phyloP scores from a whole-genome alignment of 495 filamentous ascomycete species.

The Penicillium cinerascens region DNA sequence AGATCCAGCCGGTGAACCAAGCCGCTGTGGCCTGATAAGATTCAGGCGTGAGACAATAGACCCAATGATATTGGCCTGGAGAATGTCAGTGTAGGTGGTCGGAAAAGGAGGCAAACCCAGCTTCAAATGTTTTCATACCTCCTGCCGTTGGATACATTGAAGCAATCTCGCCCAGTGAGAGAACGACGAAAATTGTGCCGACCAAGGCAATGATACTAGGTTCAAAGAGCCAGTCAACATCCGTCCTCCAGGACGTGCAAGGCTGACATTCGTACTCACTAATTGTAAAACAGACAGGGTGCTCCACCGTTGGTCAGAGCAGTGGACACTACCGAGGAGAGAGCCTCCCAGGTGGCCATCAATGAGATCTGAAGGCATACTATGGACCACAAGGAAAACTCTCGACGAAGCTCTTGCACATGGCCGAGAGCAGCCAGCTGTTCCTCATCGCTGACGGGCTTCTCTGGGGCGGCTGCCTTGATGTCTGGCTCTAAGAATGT shows the following conservation, averaged over 20 bases:
- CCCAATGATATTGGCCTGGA: constrained; percentile 26
- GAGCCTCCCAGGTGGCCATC: constrained; percentile 36
- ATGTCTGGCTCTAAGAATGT: not conserved
- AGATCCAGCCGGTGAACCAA: constrained; percentile 28
- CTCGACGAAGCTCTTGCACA: constrained; percentile 28
- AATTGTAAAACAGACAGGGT: constrained; percentile 34
- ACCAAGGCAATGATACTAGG: constrained; percentile 19
- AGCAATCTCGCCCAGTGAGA: constrained; percentile 24
- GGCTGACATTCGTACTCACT: constrained; percentile 8
- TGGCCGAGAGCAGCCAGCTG: constrained; percentile 24
- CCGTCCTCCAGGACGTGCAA: not conserved
- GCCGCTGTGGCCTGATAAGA: constrained; percentile 19
- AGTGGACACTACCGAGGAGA: constrained; percentile 22
- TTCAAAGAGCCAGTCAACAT: not conserved
- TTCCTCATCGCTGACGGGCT: constrained; percentile 22
- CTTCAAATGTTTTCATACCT: constrained; percentile 6
- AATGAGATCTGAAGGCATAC: constrained; percentile 27
- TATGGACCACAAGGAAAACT: constrained; percentile 26
- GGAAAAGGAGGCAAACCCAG: not conserved
- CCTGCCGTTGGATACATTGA: constrained; percentile 25
- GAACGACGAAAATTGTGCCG: constrained; percentile 21
- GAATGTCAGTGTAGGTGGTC: not conserved
- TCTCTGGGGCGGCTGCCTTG: constrained; percentile 12
- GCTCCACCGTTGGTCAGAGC: constrained; percentile 27
- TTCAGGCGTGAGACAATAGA: constrained; percentile 18